phyloP scores from a whole-genome alignment of 805 yeast species.

The Pichia occidentalis region DNA sequence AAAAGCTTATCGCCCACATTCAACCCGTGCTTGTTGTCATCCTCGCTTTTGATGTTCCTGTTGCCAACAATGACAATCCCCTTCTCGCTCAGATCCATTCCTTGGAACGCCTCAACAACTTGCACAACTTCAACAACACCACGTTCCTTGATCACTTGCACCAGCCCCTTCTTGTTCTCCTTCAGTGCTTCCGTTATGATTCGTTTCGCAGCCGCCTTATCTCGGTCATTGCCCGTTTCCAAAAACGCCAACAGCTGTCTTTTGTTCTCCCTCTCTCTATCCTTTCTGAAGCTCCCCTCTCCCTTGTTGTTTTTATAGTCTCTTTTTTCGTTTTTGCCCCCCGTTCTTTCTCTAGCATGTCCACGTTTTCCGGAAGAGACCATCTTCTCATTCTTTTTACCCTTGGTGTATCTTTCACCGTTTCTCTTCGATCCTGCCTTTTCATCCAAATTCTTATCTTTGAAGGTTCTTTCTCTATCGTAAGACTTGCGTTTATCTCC shows the following conservation, averaged over 20 bases:
- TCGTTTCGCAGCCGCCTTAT: slow-evolving; percentile 23
- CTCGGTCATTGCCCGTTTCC: slow-evolving; percentile 24
- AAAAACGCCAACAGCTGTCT: slow-evolving; percentile 8
- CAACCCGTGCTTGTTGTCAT: slow-evolving; percentile 8
- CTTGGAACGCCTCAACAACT: slow-evolving; percentile 12
- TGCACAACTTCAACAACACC: slow-evolving; percentile 14
- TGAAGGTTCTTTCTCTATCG: no score
- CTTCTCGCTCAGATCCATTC: slow-evolving; percentile 21
- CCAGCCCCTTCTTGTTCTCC: slow-evolving; percentile 16
- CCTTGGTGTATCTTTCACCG: not conserved
- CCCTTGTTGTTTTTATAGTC: not conserved
- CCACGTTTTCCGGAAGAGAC: not conserved
- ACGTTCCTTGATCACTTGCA: slow-evolving; percentile 18
- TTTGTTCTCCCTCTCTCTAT: slow-evolving; percentile 32
- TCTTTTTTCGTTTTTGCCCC: not conserved
- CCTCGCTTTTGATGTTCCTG: slow-evolving; percentile 6
- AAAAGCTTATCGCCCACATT: slow-evolving; percentile 10
- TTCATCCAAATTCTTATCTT: no score
- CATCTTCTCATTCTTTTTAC: not conserved
- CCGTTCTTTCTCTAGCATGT: no score
- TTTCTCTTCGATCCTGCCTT: not conserved
- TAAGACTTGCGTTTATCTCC: no score
- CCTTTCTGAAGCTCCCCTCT: not conserved
- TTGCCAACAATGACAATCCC: slow-evolving; percentile 23
- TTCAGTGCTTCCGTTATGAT: slow-evolving; percentile 16